A percentile compares a stretch with the other conserved stretches of the same genome.
These are phyloP conservation scores for Chlorella sp. DNA, from an alignment of 139 green algal genomes.

Conservation along the genomic window DNA sequence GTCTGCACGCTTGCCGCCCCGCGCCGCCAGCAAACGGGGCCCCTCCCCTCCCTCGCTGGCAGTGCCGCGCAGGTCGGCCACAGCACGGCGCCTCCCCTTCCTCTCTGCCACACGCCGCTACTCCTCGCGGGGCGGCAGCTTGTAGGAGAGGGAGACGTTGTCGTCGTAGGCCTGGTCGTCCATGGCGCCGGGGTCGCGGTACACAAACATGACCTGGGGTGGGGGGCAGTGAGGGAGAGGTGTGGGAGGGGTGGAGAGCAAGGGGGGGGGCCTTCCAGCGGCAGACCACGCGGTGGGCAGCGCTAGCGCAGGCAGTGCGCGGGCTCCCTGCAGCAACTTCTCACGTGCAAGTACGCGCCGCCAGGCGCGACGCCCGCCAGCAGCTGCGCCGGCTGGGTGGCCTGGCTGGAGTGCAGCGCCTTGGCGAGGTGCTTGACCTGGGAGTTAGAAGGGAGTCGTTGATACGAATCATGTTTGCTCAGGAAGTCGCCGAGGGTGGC, in stretches of 20 bases:
- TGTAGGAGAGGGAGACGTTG: conserved; percentile 58
- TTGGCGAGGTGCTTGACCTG: conserved; percentile 69
- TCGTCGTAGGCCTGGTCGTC: conserved; percentile 44
- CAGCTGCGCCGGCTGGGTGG: conserved; percentile 61
- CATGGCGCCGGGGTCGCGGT: conserved; percentile 34
- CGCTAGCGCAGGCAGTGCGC: not conserved
- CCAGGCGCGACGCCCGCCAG: conserved; percentile 58
- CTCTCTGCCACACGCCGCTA: not conserved
- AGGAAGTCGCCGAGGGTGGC: no score
- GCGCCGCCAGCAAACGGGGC: no score
- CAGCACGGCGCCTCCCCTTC: not conserved
- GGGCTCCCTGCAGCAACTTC: not conserved
- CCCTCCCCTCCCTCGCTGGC: no score
- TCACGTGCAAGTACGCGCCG: conserved; percentile 50
- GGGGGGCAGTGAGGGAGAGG: not conserved
- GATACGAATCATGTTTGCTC: no score
- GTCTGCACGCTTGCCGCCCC: no score
- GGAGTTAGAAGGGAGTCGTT: no score
- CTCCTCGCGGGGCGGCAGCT: conserved; percentile 61
- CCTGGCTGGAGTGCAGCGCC: conserved; percentile 50
- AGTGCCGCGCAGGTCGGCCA: not conserved
- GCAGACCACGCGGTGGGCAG: not conserved
- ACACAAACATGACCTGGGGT: conserved; percentile 61
- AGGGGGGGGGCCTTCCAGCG: not conserved
- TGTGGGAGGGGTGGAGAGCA: no score